Conservation (phyloP, 176 grass and related monocot genomes). For the Bromus sterilis region DNA sequence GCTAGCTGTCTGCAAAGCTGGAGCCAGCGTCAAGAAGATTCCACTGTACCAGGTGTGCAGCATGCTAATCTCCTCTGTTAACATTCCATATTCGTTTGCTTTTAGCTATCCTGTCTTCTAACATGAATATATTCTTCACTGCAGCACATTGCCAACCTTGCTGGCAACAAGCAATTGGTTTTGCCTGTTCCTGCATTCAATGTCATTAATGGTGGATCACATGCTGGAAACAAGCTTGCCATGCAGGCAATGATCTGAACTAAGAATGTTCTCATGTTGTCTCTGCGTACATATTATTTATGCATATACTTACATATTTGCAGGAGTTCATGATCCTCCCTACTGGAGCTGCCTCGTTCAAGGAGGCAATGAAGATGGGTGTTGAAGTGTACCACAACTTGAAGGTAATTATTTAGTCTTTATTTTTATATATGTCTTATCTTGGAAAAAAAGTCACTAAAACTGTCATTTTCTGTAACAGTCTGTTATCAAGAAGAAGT, state of each 20-base stretch:
- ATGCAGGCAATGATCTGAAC: conserved; percentile 57
- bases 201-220: conserved; percentile 92
- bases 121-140: not conserved
- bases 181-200: conserved; percentile 93
- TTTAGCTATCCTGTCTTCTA: not conserved
- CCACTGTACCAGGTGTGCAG: conserved; percentile 65
- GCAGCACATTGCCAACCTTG: conserved; percentile 92
- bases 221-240: conserved; percentile 97
- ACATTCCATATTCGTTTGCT: not conserved
- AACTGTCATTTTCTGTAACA: not conserved
- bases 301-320: not conserved
- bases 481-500: conserved; percentile 99
- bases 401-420: conserved; percentile 39
- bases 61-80: not conserved
- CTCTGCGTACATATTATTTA: not conserved
- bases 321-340: conserved; percentile 99
- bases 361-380: conserved; percentile 99
- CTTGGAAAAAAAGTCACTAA: not conserved
- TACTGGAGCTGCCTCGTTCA: conserved; percentile 74
- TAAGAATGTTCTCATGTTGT: not conserved
- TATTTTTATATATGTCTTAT: not conserved
- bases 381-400: conserved; percentile 94
- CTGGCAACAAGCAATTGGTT: conserved; percentile 82
- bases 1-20: conserved; percentile 90
- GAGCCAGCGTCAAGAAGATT: conserved; percentile 70